phyloP scores from a whole-genome alignment of 805 yeast species.

The Maudiozyma barnettii region DNA sequence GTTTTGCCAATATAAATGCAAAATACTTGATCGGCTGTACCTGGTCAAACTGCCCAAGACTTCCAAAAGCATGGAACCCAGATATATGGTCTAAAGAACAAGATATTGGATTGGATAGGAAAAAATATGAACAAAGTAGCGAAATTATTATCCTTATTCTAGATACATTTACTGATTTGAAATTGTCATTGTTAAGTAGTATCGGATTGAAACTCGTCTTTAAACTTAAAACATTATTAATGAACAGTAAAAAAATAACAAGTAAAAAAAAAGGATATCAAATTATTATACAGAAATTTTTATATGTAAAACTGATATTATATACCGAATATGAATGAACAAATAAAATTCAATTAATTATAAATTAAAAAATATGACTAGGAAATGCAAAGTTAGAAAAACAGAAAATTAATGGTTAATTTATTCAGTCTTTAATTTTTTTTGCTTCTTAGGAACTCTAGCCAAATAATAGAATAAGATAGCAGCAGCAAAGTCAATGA shows the following conservation, averaged over 20 bases:
- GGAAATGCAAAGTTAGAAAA: background rate
- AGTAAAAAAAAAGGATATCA: background rate
- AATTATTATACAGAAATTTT: constrained; percentile 1
- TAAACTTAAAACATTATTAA: no score
- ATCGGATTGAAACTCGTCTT: no score
- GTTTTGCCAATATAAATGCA: no score
- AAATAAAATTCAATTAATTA: background rate
- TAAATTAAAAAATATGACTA: constrained; percentile 1
- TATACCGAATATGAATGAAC: background rate
- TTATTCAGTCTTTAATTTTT: background rate
- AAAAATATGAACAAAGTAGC: no score
- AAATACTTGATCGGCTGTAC: no score
- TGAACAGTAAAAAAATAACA: background rate
- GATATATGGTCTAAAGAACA: no score
- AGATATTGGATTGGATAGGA: no score
- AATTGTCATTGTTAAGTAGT: no score
- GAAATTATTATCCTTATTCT: no score
- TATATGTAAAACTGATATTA: background rate
- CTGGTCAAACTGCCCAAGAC: no score
- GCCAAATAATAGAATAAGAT: constrained; percentile 48
- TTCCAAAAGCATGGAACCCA: no score
- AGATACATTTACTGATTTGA: no score
- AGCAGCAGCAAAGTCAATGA: constrained; percentile 35
- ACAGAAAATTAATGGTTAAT: background rate
- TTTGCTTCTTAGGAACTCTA: constrained; percentile 56